Evolutionary conservation across 768 basidiomycete species (phyloP).

Genomic region (Lentinula guzmanii): DNA sequence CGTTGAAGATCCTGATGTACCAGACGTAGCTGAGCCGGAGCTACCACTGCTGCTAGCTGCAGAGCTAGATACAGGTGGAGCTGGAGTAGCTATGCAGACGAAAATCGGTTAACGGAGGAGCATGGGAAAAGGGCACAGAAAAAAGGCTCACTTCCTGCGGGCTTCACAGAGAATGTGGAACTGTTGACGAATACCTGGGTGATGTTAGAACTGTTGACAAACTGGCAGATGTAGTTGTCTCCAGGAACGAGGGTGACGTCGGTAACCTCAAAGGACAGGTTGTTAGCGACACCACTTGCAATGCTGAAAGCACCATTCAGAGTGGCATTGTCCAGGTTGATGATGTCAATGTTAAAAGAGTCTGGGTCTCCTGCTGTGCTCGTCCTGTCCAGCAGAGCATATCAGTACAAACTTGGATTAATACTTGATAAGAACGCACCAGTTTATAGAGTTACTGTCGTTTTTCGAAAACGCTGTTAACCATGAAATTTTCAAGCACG

Average conservation of each 20-base stretch:
- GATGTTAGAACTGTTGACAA: background rate
- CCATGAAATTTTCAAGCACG: background rate
- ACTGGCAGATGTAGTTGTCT: background rate
- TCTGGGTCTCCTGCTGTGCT: background rate
- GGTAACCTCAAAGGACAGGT: background rate
- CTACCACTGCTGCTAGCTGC: background rate
- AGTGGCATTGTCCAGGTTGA: background rate
- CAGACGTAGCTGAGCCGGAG: background rate
- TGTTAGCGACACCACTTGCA: background rate
- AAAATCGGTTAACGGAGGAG: background rate
- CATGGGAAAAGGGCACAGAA: background rate
- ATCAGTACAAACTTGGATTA: background rate
- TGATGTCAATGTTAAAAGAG: background rate
- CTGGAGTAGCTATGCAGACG: background rate
- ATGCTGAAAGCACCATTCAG: constrained; percentile 2
- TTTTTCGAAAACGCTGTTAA: background rate
- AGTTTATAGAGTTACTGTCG: background rate
- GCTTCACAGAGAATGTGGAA: background rate
- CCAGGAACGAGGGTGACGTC: background rate
- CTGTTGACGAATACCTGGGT: constrained; percentile 1
- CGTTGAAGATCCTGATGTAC: constrained; percentile 1
- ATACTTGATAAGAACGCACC: background rate
- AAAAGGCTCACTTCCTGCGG: background rate
- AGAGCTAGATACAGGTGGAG: background rate
- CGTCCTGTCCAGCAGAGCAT: background rate